Base-by-base conservation (phyloP, 179 eudicot species). In the Heliamphora pulchella region DNA sequence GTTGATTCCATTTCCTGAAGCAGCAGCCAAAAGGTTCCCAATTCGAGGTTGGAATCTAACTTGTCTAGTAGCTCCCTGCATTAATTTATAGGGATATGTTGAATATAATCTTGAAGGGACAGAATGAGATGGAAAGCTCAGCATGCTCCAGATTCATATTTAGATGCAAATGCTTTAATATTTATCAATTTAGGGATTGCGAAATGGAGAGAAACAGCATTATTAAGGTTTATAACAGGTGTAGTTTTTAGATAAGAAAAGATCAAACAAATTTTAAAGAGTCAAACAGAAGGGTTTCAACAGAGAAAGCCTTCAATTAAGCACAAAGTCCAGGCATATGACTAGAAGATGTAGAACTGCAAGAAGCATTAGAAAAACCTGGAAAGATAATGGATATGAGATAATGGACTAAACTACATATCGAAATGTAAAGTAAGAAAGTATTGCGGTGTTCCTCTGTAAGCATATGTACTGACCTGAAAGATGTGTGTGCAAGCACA, bases 21-120 rank as follows among this genome's bases (percentile, higher is more conserved):
- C 88, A 50, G 90, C 82, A 18, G 93, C 93, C 83, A 90, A 63
- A 43, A 89, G 82, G 66, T 71, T 81, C 69, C 91, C 93, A 22
- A 9, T 3, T 80, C 63, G 83, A 66, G 93, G 90, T 76, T 90
- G 89, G 76, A 90, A 89, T 84, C 91, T 87, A 18, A 90, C 89
- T 84, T 86, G 87, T 69, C 80, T 79, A 41, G 75, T 86, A 54
- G 84, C 93, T 80, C 90, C 91, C 89, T 90, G 81, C 65, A 79
- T 57, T 46, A 17, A 65, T 74, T 72, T 31, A 13, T 55, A 2
- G 4, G 13, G 8, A 20, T 48, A 55, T 68, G 11, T 10, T 20
- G 48, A 66, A 31, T 51, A 55, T 10, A 17, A 65, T 68, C 64
- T 18, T 63, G 47, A 39, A 50, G 59, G 46, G 66, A 18, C 43